Evolutionary conservation across 352 stramenopile genomes (phyloP), one percentile per base, ranked within the genome.

Genomic region (Peronospora belbahrii): DNA sequence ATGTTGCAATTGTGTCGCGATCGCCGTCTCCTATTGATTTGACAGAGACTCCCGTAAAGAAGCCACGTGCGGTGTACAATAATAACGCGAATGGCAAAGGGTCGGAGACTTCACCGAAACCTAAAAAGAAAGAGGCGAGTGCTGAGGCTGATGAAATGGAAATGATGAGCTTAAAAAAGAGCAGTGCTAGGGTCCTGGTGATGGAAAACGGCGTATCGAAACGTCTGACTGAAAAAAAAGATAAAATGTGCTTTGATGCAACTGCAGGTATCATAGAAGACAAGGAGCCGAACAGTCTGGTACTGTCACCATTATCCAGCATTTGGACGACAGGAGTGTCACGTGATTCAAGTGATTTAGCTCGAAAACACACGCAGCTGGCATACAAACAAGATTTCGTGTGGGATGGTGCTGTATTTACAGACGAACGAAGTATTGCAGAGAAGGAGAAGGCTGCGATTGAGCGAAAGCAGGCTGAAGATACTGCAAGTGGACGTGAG

Each of bases 351-450:
- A 48, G 6, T 23, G 7, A 4, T 38, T 27, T 27, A 27, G 42
- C n/a, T n/a, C n/a, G 32, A 49, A 39, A 30, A 22, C 33, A 56
- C 19, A 24, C 22, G 0, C 54, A 61, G n/a, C 24, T 74, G 23
- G 64, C 54, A n/a, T 83, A 82, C 59, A 79, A 75, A 36, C 68
- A 84, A 43, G 73, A 82, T 44, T 74, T 89, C 25, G 56, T 92
- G 13, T 92, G 80, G 80, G 63, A 89, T 45, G 48, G 79, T 18
- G 25, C 41, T 5, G 37, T 87, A 9, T 92, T 92, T 35, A 81
- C 67, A 10, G 65, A 82, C 20, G 62, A 78, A n/a, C 41, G 52
- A 7, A 63, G 50, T 38, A 51, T 65, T 10, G 42, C 34, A 19
- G 42, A 62, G 35, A 63, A 38, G 33, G 22, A 45, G 34, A 52